Conservation (phyloP, 1,284 basidiomycete genomes). For the Clitocybe nebularis region DNA sequence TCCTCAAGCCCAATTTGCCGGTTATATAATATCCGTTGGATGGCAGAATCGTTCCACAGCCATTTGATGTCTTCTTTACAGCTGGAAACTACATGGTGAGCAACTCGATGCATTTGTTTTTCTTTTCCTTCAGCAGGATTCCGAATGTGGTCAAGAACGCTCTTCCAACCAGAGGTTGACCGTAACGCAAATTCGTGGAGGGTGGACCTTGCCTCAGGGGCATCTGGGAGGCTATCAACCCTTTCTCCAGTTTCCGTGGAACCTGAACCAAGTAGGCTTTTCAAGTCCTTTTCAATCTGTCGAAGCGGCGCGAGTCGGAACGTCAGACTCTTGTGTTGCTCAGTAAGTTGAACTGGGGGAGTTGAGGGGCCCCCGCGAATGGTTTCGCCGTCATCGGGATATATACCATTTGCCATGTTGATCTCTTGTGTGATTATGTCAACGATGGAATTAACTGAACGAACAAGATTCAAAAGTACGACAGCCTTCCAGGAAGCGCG, state of each 20-base stretch:
- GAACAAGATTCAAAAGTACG: slow-evolving; percentile 59
- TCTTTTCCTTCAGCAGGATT: slow-evolving; percentile 27
- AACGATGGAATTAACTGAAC: slow-evolving; percentile 45
- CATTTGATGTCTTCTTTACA: slow-evolving; percentile 39
- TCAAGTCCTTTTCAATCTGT: slow-evolving; percentile 29
- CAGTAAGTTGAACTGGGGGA: slow-evolving; percentile 17
- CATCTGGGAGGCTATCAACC: slow-evolving; percentile 9
- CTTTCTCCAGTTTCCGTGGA: slow-evolving; percentile 18
- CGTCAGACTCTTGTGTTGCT: slow-evolving; percentile 22
- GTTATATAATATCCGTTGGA: slow-evolving; percentile 34
- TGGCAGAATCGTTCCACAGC: slow-evolving; percentile 42
- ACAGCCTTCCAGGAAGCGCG: slow-evolving; percentile 58
- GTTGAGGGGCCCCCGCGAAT: not conserved
- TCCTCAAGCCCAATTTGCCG: slow-evolving; percentile 43
- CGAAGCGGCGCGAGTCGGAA: slow-evolving; percentile 26
- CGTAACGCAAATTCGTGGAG: slow-evolving; percentile 26
- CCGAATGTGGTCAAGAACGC: slow-evolving; percentile 23
- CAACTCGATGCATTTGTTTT: slow-evolving; percentile 18
- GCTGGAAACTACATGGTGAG: slow-evolving; percentile 27
- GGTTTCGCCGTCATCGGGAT: not conserved
- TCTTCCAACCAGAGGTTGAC: slow-evolving; percentile 30
- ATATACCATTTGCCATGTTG: slow-evolving; percentile 3
- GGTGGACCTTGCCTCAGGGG: not conserved
- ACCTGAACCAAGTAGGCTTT: slow-evolving; percentile 24
- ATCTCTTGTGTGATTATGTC: slow-evolving; percentile 27